A percentile compares a stretch with the other conserved stretches of the same genome.
Conservation (phyloP, 1,284 basidiomycete genomes). For the Chalciporus sp. region DNA sequence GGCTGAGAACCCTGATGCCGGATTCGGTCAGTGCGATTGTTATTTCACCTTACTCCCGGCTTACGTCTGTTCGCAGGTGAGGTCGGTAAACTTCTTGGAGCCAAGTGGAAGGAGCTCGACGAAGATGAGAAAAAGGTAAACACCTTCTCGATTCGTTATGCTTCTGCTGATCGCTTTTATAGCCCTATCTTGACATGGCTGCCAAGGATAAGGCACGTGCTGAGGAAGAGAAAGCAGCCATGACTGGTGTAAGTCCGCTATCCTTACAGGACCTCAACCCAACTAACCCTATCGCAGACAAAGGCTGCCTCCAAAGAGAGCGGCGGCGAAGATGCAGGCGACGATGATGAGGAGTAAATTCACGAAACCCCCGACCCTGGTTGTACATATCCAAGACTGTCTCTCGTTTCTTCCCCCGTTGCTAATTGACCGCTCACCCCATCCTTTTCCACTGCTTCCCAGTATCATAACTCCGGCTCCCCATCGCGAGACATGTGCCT, state of each 20-base stretch:
- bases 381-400: slow-evolving; percentile 19
- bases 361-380: slow-evolving; percentile 1
- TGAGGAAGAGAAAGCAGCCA: slow-evolving; percentile 78
- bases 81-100: slow-evolving; percentile 84
- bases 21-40: slow-evolving; percentile 69
- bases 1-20: slow-evolving; percentile 91
- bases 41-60: slow-evolving; percentile 7
- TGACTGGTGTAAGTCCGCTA: slow-evolving; percentile 60
- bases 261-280: neutral
- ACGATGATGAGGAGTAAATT: slow-evolving; percentile 55
- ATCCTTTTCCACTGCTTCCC: slow-evolving; percentile 5
- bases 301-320: slow-evolving; percentile 51
- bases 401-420: slow-evolving; percentile 2
- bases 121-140: slow-evolving; percentile 84
- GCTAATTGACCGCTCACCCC: slow-evolving; percentile 21
- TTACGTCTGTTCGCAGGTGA: slow-evolving; percentile 52
- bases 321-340: slow-evolving; percentile 58
- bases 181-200: slow-evolving; percentile 93
- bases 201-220: slow-evolving; percentile 84
- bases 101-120: slow-evolving; percentile 88
- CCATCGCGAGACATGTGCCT: slow-evolving; percentile 33
- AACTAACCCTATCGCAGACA: slow-evolving; percentile 2
- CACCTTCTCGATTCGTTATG: neutral
- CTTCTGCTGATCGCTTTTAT: slow-evolving; percentile 11
- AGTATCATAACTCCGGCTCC: slow-evolving; percentile 26